Base-by-base conservation (phyloP, 192 early-diverging fungal species). In the Backusella psychrophila region DNA sequence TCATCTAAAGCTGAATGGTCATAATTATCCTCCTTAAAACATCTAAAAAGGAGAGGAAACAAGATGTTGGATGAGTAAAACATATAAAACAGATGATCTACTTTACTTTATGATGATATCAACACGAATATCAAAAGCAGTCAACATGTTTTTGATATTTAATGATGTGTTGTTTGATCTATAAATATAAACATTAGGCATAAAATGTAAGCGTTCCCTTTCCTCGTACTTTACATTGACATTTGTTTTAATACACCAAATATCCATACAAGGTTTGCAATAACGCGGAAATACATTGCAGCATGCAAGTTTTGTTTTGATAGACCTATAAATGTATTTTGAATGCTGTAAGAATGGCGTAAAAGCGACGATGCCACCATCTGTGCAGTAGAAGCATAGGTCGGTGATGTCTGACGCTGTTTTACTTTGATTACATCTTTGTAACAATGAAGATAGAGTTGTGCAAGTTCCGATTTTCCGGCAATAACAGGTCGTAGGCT, bases 191-290 rank as follows among this genome's bases (percentile, higher is more conserved):
- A 6, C 14, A 21, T 63, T 34, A 38, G 29, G 42, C 34, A 44
- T 66, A 4, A 31, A 19, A 74, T 23, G 17, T n/a, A 12, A 6
- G 42, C 6, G 29, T 19, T 29, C 15, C 19, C n/a, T 78, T 12
- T 56, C 2, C 7, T 15, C 8, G 31, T 36, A 31, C 44, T 68
- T 78, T 80, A 81, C 82, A 71, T 69, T 39, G 78, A 38, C 21
- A 72, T 81, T 44, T 83, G 77, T 56, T 88, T 85, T 12, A 78
- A 76, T 76, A 82, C 80, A 9, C 85, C 87, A 78, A 88, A 85
- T 23, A 86, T 83, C 87, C 82, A 88, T 1, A 87, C 70, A 29
- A 85, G 73, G 68, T 88, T 86, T 6, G 89, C 89, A 38, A 90
- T 35, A 0, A 88, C 44, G 4, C 87, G 84, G 41, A 90, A 84